phyloP scores from a whole-genome alignment of 2,329 filamentous ascomycete species.

The Pseudogymnoascus sp. region DNA sequence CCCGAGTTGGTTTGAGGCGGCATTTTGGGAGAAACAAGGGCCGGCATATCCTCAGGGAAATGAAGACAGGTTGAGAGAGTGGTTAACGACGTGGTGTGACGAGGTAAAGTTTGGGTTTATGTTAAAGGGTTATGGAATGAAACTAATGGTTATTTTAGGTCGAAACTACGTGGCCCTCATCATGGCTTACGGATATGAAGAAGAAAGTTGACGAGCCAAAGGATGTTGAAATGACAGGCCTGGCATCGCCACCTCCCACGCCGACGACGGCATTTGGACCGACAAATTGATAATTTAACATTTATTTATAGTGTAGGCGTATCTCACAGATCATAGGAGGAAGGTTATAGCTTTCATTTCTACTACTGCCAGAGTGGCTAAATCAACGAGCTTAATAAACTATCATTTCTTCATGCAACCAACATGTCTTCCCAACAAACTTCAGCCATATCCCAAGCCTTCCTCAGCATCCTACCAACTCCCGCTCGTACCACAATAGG shows the following conservation, averaged over 20 bases:
- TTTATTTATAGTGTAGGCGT: not conserved
- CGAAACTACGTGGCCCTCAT: not conserved
- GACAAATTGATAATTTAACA: not conserved
- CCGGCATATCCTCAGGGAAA: slow-evolving; percentile 1
- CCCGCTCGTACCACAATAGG: no score
- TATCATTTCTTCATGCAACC: not conserved
- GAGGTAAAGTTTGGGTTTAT: not conserved
- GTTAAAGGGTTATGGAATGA: not conserved
- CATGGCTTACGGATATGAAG: not conserved
- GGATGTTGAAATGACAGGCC: not conserved
- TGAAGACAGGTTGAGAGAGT: not conserved
- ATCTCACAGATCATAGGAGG: not conserved
- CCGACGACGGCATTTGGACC: not conserved
- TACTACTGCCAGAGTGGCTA: not conserved
- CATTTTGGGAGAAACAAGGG: slow-evolving; percentile 14
- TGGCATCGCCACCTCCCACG: not conserved
- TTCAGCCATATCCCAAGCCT: not conserved
- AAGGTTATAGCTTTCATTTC: not conserved
- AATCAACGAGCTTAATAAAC: not conserved
- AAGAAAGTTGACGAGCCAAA: not conserved
- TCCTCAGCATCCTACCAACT: not conserved
- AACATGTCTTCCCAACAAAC: not conserved
- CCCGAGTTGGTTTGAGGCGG: slow-evolving; percentile 26
- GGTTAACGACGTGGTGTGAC: not conserved
- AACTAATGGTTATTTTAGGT: not conserved